These are phyloP conservation scores for Colletotrichum navitas DNA, from an alignment of 2,329 filamentous ascomycete species.

Conservation along the genomic window DNA sequence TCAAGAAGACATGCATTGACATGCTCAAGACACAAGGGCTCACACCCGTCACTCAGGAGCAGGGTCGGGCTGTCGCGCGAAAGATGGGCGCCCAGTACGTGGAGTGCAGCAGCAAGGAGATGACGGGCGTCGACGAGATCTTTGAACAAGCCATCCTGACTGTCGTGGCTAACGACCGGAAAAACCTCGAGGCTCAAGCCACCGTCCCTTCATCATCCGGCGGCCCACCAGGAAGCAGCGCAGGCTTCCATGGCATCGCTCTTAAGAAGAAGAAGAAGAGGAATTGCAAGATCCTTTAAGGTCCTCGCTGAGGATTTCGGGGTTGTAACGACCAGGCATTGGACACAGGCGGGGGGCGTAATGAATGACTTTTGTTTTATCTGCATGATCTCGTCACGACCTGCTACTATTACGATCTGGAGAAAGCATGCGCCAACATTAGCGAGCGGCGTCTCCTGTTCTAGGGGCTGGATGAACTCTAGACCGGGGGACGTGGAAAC, in stretches of 20 bases:
- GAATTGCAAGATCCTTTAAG: slow-evolving; percentile 83
- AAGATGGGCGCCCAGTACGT: slow-evolving; percentile 97
- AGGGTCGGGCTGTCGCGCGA: slow-evolving; percentile 87
- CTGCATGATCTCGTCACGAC: slow-evolving; percentile 52
- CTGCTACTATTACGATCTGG: slow-evolving; percentile 44
- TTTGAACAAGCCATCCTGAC: slow-evolving; percentile 93
- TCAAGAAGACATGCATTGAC: slow-evolving; percentile 97
- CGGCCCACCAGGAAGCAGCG: slow-evolving; percentile 50
- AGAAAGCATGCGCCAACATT: slow-evolving; percentile 42
- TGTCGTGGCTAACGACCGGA: slow-evolving; percentile 84
- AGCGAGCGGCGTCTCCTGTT: slow-evolving; percentile 41
- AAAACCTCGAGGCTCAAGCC: slow-evolving; percentile 68
- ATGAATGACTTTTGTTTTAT: slow-evolving; percentile 44
- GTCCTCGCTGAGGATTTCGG: slow-evolving; percentile 29
- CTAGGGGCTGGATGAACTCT: slow-evolving; percentile 41
- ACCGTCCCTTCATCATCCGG: slow-evolving; percentile 52
- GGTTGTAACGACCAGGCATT: slow-evolving; percentile 35
- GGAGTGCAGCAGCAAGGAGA: slow-evolving; percentile 99
- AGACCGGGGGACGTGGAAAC: slow-evolving; percentile 33
- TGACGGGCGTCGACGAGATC: slow-evolving; percentile 95
- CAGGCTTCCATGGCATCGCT: slow-evolving; percentile 57
- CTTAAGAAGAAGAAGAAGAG: slow-evolving; percentile 86
- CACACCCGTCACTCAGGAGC: slow-evolving; percentile 92
- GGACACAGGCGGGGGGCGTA: slow-evolving; percentile 40
- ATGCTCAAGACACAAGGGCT: slow-evolving; percentile 98